A percentile compares a stretch with the other conserved stretches of the same genome.
Evolutionary conservation across 345 rosid species (phyloP).

Genomic region (Jatropha curcas): DNA sequence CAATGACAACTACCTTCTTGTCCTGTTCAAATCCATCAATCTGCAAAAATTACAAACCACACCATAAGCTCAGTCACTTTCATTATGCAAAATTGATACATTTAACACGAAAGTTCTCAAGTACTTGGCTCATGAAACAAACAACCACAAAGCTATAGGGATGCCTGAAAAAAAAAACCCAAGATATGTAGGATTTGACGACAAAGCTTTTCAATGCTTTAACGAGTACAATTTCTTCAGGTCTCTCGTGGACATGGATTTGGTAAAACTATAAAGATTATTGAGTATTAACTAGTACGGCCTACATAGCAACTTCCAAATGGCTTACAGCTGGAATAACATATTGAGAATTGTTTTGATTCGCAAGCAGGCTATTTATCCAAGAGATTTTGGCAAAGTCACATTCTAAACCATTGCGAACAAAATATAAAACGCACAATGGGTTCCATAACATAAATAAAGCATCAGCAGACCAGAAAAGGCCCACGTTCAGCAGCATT

Average conservation of each 20-base stretch:
- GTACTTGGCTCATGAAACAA: not conserved
- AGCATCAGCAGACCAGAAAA: not conserved
- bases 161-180: not conserved
- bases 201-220: too few relatives aligned
- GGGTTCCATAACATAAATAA: not conserved
- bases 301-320: not conserved
- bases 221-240: too few relatives aligned
- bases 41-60: constrained; percentile 38
- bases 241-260: not conserved
- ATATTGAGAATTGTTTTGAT: not conserved
- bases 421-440: too few relatives aligned
- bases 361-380: not conserved
- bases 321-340: not conserved
- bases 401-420: not conserved
- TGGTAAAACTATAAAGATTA: not conserved
- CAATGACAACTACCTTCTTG: constrained; percentile 82
- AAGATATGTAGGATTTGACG: not conserved
- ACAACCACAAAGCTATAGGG: not conserved
- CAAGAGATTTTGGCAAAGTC: not conserved
- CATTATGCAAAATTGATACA: not conserved
- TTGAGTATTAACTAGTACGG: not conserved
- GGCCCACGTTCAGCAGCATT: not conserved
- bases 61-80: not conserved
- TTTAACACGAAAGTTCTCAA: not conserved
- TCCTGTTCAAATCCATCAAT: constrained; percentile 97